Percentiles rank a stretch among this genome's conserved stretches.
Conservation (phyloP, 2,329 filamentous ascomycete species). For the Westerdykella ornata region DNA sequence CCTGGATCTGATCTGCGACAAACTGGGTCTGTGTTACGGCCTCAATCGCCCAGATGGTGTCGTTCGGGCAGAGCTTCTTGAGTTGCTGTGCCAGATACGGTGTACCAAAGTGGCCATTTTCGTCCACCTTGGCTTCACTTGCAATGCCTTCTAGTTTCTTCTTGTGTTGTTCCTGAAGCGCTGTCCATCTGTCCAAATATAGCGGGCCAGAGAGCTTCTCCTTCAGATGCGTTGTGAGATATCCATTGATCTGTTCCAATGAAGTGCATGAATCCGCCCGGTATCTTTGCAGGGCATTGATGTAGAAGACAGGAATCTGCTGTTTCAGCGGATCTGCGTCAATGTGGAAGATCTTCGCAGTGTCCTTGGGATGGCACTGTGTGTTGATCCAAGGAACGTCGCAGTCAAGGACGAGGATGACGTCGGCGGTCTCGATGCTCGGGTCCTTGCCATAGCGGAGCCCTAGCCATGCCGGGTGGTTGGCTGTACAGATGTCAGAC, state of each 20-base stretch:
- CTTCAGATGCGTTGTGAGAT: slow-evolving; percentile 45
- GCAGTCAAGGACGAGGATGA: slow-evolving; percentile 79
- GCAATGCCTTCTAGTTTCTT: slow-evolving; percentile 56
- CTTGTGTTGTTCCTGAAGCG: slow-evolving; percentile 53
- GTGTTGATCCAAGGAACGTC: slow-evolving; percentile 95
- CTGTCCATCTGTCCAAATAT: slow-evolving; percentile 46
- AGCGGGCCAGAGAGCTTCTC: slow-evolving; percentile 38
- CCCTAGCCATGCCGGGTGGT: slow-evolving; percentile 54
- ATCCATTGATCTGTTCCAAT: slow-evolving; percentile 61
- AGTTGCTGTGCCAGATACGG: slow-evolving; percentile 53
- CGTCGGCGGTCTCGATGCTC: slow-evolving; percentile 67
- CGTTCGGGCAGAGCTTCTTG: slow-evolving; percentile 51
- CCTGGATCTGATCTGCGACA: slow-evolving; percentile 65
- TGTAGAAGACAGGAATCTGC: slow-evolving; percentile 54
- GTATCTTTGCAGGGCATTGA: slow-evolving; percentile 48
- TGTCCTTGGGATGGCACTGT: slow-evolving; percentile 52
- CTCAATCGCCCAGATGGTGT: slow-evolving; percentile 71
- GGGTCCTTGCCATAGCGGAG: slow-evolving; percentile 69
- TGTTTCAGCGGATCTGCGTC: slow-evolving; percentile 62
- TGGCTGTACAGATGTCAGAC: slow-evolving; percentile 13
- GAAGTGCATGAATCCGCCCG: slow-evolving; percentile 49
- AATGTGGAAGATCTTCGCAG: slow-evolving; percentile 57
- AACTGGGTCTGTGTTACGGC: slow-evolving; percentile 65
- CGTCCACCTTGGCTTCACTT: slow-evolving; percentile 51
- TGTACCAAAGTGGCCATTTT: slow-evolving; percentile 57